phyloP scores from a whole-genome alignment of 1,139 yeast genomes.

The Chernovozyma aurita region DNA sequence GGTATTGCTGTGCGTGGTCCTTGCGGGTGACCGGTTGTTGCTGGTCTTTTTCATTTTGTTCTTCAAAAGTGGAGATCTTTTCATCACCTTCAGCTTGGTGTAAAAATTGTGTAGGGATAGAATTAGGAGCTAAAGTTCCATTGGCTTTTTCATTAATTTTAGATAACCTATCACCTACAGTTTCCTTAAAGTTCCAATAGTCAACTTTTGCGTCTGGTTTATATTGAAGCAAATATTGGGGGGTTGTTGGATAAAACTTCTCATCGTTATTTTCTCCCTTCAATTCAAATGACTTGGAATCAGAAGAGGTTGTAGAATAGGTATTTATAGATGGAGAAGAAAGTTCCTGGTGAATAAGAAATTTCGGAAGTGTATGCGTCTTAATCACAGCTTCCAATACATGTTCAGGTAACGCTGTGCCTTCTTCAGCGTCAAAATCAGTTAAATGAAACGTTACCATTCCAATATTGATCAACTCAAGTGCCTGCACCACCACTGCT shows the following conservation, averaged over 20 bases:
- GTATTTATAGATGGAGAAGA: slow-evolving; percentile 32
- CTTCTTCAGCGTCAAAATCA: slow-evolving; percentile 63
- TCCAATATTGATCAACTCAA: slow-evolving; percentile 40
- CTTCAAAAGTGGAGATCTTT: not conserved
- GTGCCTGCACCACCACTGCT: slow-evolving; percentile 29
- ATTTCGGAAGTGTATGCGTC: slow-evolving; percentile 32
- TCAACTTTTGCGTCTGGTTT: slow-evolving; percentile 38
- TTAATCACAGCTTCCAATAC: slow-evolving; percentile 30
- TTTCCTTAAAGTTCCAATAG: slow-evolving; percentile 62
- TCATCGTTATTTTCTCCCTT: slow-evolving; percentile 38
- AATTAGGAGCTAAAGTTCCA: not conserved
- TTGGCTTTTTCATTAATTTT: slow-evolving; percentile 9
- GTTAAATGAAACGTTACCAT: slow-evolving; percentile 58
- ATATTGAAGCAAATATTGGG: slow-evolving; percentile 51
- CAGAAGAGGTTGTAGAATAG: slow-evolving; percentile 41
- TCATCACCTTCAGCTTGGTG: no score
- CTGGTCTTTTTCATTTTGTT: not conserved
- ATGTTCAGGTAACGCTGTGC: slow-evolving; percentile 54
- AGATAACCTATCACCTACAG: slow-evolving; percentile 7
- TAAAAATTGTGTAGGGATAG: not conserved
- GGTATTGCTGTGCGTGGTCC: slow-evolving; percentile 4
- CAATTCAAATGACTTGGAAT: slow-evolving; percentile 45
- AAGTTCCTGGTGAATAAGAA: slow-evolving; percentile 40
- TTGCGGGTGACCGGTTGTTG: not conserved
- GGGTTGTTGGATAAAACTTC: slow-evolving; percentile 51